A percentile compares a stretch with the other conserved stretches of the same genome.
phyloP scores from a whole-genome alignment of 441 rosid species.

The Sinapis alba region DNA sequence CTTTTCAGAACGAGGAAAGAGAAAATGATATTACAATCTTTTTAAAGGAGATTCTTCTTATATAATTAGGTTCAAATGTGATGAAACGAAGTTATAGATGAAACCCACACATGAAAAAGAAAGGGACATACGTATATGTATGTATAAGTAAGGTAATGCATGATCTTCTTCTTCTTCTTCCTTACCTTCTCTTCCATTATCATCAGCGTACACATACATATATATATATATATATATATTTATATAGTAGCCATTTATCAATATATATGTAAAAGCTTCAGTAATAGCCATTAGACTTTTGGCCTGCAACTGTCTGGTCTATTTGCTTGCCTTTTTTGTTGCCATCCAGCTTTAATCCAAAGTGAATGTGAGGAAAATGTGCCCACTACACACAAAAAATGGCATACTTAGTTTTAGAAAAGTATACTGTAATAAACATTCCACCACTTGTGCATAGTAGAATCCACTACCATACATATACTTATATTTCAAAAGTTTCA shows the following conservation, averaged over 20 bases:
- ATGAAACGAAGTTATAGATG: slow-evolving; percentile 32
- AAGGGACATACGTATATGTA: slow-evolving; percentile 4
- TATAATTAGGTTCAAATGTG: slow-evolving; percentile 25
- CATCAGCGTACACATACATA: slow-evolving; percentile 22
- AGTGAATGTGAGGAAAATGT: slow-evolving; percentile 97
- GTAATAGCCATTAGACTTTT: slow-evolving; percentile 71
- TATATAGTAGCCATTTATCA: slow-evolving; percentile 16
- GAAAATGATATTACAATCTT: slow-evolving; percentile 32
- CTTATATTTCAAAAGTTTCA: slow-evolving; percentile 10
- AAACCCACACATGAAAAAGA: slow-evolving; percentile 25
- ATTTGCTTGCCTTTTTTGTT: slow-evolving; percentile 66
- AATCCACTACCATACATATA: slow-evolving; percentile 31
- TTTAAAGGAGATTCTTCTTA: slow-evolving; percentile 25
- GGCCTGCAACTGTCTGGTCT: slow-evolving; percentile 62
- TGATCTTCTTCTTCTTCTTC: slow-evolving; percentile 37
- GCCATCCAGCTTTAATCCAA: slow-evolving; percentile 84
- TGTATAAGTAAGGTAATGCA: slow-evolving; percentile 21
- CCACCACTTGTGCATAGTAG: slow-evolving; percentile 41
- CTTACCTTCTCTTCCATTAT: slow-evolving; percentile 21
- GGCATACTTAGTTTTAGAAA: background rate
- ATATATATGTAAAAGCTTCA: slow-evolving; percentile 38
- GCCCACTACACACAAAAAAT: slow-evolving; percentile 76
- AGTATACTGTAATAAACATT: slow-evolving; percentile 11
- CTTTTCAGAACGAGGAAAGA: slow-evolving; percentile 35
- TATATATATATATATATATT: slow-evolving; percentile 2